Evolutionary conservation across 2,329 filamentous ascomycete genomes (phyloP), one percentile per base, ranked within the genome.

Genomic region (Penicillium sp.): DNA sequence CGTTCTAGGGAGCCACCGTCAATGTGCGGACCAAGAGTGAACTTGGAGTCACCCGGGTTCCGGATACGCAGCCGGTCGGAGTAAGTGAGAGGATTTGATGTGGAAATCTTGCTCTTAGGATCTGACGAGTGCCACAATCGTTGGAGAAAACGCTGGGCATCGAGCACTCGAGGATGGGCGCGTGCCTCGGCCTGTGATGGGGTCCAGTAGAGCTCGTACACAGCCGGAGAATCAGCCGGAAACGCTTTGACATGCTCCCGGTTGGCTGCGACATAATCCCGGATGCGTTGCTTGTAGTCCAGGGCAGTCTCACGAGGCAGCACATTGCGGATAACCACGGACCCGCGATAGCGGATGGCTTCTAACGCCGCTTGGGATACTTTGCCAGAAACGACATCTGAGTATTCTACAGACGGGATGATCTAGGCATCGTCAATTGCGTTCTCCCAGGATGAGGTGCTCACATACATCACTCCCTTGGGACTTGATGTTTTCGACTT

Each of bases 131-230:
- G 71, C 81, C 81, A 86, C 33, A 85, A 59, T 4, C 63, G 58
- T 70, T 85, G 79, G 22, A 88, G 71, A 16, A 75, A 75, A 6
- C 65, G 65, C 50, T 87, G 83, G 0, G 77, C 69, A 14, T 64
- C 58, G 13, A 87, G 64, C 45, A 87, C 62, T 42, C 79, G 77
- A 0, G 79, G 75, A 54, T 88, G 80, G 0, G 73, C 65, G n/a
- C 84, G 74, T 3, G 82, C 83, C 46, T 75, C 72, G 29, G 84
- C 67, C 57, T 89, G 84, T 1, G 80, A 69, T 1, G 71, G 70
- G 0, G 81, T 82, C 83, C 83, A 87, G 63, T 87, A 88, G 1
- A 88, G 67, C 57, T 87, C 84, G 52, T 77, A 85, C 4, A 88
- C 82, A 30, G 84, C 79, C 0, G 82, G 82, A 28, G 80, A 72